These are phyloP conservation scores for Trametes villosa DNA, from an alignment of 768 basidiomycete species.

Conservation along the genomic window DNA sequence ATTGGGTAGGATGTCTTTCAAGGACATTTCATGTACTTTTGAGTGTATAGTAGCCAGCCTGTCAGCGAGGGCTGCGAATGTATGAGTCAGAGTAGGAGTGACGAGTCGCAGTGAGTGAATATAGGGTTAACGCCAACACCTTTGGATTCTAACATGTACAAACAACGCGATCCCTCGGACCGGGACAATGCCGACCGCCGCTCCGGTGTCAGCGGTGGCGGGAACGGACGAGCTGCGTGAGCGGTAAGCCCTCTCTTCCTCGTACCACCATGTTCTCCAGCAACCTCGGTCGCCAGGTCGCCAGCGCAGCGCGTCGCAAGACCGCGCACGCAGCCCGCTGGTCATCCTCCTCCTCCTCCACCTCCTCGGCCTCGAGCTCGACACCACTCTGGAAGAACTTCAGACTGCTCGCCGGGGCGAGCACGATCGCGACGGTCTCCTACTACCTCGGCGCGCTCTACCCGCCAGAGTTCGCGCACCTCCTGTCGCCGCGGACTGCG, in stretches of 20 bases:
- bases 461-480: slow-evolving; percentile 65
- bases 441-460: slow-evolving; percentile 67
- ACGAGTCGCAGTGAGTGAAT: neutral
- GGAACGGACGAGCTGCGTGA: neutral
- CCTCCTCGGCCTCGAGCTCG: slow-evolving; percentile 4
- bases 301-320: neutral
- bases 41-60: too few relatives aligned
- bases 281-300: slow-evolving; percentile 6
- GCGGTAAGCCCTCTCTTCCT: neutral
- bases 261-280: slow-evolving; percentile 19
- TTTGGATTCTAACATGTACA: slow-evolving; percentile 14
- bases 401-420: slow-evolving; percentile 10
- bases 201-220: neutral
- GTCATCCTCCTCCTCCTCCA: slow-evolving; percentile 6
- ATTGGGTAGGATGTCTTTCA: too few relatives aligned
- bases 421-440: slow-evolving; percentile 29
- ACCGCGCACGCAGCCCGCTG: neutral
- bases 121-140: slow-evolving; percentile 5
- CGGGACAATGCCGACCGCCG: neutral
- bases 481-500: slow-evolving; percentile 77
- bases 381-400: slow-evolving; percentile 16
- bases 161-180: neutral
- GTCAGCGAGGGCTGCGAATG: too few relatives aligned
- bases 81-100: too few relatives aligned
- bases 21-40: too few relatives aligned